Evolutionary conservation across 108 stramenopile species (phyloP).

Genomic region (Parietichytrium sp.): DNA sequence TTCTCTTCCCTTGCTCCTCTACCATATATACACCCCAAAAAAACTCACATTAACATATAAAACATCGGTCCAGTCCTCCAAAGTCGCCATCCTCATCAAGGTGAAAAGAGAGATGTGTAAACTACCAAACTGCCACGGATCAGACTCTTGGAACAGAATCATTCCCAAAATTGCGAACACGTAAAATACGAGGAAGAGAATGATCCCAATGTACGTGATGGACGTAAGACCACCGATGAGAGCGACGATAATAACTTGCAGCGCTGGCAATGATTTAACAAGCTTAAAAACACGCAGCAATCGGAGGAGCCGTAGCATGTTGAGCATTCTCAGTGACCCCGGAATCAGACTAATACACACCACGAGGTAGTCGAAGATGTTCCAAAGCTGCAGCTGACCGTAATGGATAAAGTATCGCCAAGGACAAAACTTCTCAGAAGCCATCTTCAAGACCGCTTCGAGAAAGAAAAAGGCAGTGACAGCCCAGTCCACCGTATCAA

Average conservation of each 20-base stretch:
- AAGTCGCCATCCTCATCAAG: conserved; percentile 45
- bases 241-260: conserved; percentile 50
- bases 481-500: neutral
- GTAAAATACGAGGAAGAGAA: conserved; percentile 57
- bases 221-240: conserved; percentile 42
- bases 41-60: conserved; percentile 39
- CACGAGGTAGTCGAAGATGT: conserved; percentile 48
- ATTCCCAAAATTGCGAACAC: conserved; percentile 52
- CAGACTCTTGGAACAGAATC: conserved; percentile 43
- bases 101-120: conserved; percentile 49
- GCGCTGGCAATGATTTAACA: conserved; percentile 50
- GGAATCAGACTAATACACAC: conserved; percentile 35
- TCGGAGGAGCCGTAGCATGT: conserved; percentile 51
- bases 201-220: conserved; percentile 50
- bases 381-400: conserved; percentile 33
- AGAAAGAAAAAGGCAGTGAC: conserved; percentile 35
- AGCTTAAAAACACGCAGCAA: conserved; percentile 55
- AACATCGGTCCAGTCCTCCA: conserved; percentile 56
- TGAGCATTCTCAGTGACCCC: neutral
- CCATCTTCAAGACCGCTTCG: conserved; percentile 48
- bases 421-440: conserved; percentile 45
- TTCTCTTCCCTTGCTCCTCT: too few relatives aligned
- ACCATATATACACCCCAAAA: too few relatives aligned
- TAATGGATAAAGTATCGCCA: conserved; percentile 47
- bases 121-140: conserved; percentile 48